Percentiles rank a stretch among this genome's conserved stretches.
Conservation (phyloP, 352 stramenopile species). For the Phytophthora foliorum region DNA sequence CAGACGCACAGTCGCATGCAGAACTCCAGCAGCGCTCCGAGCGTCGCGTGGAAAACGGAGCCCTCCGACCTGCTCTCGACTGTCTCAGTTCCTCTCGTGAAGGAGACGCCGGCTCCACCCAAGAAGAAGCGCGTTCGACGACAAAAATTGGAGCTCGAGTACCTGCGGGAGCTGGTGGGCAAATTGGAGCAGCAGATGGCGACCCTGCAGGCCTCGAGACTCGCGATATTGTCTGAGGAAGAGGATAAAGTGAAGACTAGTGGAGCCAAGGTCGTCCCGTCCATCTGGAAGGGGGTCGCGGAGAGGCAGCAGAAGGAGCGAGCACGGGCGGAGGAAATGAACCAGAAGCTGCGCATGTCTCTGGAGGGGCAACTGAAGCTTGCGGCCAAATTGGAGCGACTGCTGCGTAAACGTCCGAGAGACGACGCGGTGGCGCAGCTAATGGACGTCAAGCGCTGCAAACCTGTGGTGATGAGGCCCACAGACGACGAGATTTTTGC, state of each 20-base stretch:
- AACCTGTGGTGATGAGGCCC: slow-evolving; percentile 1
- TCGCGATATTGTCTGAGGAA: background rate
- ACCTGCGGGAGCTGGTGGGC: slow-evolving; percentile 41
- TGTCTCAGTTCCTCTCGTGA: background rate
- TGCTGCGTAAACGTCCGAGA: slow-evolving; percentile 36
- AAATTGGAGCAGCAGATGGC: slow-evolving; percentile 39
- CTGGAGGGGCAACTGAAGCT: slow-evolving; percentile 51
- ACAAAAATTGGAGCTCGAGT: slow-evolving; percentile 49
- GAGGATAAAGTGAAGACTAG: background rate
- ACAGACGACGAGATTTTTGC: slow-evolving; percentile 45
- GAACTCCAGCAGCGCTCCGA: background rate
- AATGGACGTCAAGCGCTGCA: slow-evolving; percentile 31
- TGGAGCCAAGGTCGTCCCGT: background rate
- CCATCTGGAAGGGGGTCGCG: slow-evolving; percentile 47
- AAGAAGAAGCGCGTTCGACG: slow-evolving; percentile 53
- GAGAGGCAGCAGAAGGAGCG: slow-evolving; percentile 37
- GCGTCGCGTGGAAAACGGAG: background rate
- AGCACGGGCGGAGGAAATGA: slow-evolving; percentile 41
- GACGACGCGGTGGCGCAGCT: slow-evolving; percentile 19
- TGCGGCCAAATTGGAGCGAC: slow-evolving; percentile 40
- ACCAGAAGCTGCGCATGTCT: slow-evolving; percentile 36
- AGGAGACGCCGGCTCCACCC: slow-evolving; percentile 8
- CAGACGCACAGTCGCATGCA: background rate
- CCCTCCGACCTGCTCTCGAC: background rate
- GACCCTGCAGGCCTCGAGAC: slow-evolving; percentile 21